phyloP scores from a whole-genome alignment of 2,329 filamentous ascomycete genomes.

The Ceratocystis alfenasii region DNA sequence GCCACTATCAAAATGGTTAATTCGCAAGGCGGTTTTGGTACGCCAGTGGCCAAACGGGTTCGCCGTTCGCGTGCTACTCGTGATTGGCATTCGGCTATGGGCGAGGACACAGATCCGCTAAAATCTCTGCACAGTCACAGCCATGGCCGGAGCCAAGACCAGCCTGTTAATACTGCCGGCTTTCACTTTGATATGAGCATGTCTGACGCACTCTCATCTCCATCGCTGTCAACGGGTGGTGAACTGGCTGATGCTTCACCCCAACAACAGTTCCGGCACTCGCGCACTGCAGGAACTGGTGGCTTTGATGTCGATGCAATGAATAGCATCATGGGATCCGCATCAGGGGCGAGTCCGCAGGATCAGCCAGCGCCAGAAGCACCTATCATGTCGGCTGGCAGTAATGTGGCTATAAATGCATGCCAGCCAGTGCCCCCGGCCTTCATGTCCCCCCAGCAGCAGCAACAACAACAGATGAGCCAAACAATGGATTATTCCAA shows the following conservation, averaged over 20 bases:
- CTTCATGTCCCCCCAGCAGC: not conserved
- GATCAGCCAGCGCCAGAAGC: not conserved
- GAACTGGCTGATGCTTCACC: conserved; percentile 32
- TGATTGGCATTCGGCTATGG: conserved; percentile 28
- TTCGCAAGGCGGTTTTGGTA: conserved; percentile 69
- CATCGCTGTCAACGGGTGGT: conserved; percentile 31
- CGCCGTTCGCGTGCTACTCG: conserved; percentile 25
- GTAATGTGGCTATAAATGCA: not conserved
- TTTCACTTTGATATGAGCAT: conserved; percentile 30
- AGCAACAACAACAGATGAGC: conserved; percentile 2
- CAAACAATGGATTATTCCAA: conserved; percentile 35
- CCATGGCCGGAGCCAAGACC: not conserved
- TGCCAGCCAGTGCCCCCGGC: not conserved
- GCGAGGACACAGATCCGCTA: conserved; percentile 24
- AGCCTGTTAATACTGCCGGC: not conserved
- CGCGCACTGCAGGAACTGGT: not conserved
- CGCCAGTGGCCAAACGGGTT: conserved; percentile 27
- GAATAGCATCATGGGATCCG: not conserved
- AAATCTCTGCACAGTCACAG: conserved; percentile 20
- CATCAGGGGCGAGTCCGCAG: not conserved
- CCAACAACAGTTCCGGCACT: conserved; percentile 27
- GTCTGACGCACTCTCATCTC: conserved; percentile 34
- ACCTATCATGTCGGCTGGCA: not conserved
- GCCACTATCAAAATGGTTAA: conserved; percentile 92
- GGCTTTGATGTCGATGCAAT: conserved; percentile 10